Base-by-base conservation (phyloP, 345 rosid genomes). In the Nasturtium officinale region DNA sequence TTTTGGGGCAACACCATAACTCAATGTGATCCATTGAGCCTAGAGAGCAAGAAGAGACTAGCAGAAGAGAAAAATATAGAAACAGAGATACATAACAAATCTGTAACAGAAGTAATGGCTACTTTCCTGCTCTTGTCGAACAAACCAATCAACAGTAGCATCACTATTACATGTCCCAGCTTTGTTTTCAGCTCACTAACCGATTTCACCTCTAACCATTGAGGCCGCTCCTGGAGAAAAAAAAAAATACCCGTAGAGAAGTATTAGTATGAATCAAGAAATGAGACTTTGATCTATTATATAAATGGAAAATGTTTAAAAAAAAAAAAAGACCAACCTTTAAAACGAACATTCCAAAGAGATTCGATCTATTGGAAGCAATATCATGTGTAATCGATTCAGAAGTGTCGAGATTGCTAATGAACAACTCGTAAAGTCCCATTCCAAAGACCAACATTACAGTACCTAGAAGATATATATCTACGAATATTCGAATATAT, bases 391-490 rank as follows among this genome's bases (percentile, higher is more conserved):
- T 71, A 6, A 64, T 51, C 42, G 76, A 68, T 73, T 87, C 82
- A 28, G 87, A 82, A 53, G 85, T 82, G 58, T 85, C 86, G 45
- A 93, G 92, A 70, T 83, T 93, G 84, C 92, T 83, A 62, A 93
- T 84, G 70, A 90, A 90, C 28, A 90, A 87, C 87, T 93, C 98
- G 50, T 93, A 89, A n/a, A 93, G 90, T 65, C 97, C 98, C 96
- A 89, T 82, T 53, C 97, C 97, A 59, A 93, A 89, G 25, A 93
- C 98, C 78, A 93, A 84, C 98, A 93, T 93, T 56, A 93, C 97
- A 11, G 97, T 93, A 79, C 98, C 98, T 53, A 90, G 52, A 30
- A 90, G 97, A 80, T 93, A 93, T 18, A 86, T 83, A 90, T 93
- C 97, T 90, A 83, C 58, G 71, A 45, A 55, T 23, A 48, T 45